Evolutionary conservation across 2,329 filamentous ascomycete genomes (phyloP).

Genomic region (Talaromyces sp.): DNA sequence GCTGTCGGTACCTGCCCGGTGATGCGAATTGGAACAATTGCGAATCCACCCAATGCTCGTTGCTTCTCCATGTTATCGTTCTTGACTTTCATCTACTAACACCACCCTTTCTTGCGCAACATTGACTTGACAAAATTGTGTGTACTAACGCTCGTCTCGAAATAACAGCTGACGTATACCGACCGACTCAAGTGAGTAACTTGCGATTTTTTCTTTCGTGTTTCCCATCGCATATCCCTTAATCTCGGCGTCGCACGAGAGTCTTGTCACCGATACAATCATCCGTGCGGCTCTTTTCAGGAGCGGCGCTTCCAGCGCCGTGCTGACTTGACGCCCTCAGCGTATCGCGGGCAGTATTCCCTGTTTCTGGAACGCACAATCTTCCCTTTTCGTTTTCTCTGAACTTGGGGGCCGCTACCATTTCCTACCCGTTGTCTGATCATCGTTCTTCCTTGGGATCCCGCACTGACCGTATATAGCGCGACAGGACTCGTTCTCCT

Average conservation of each 20-base stretch:
- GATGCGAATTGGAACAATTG: neutral
- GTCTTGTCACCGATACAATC: neutral
- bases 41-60: neutral
- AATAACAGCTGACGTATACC: constrained; percentile 46
- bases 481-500: constrained; percentile 68
- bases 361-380: neutral
- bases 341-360: neutral
- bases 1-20: constrained; percentile 6
- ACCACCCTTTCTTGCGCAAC: neutral
- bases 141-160: constrained; percentile 22
- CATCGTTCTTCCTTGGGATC: neutral
- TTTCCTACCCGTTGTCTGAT: neutral
- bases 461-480: constrained; percentile 49
- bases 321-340: neutral
- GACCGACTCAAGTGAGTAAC: constrained; percentile 45
- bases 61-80: neutral
- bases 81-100: neutral
- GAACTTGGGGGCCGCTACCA: neutral
- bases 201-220: constrained; percentile 17
- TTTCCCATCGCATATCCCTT: neutral
- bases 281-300: neutral
- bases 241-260: neutral
- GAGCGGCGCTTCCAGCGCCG: neutral
- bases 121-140: neutral
- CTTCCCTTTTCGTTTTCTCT: neutral